Evolutionary conservation across 352 stramenopile genomes (phyloP), one percentile per base, ranked within the genome.

Genomic region (Pythium phragmiticola): DNA sequence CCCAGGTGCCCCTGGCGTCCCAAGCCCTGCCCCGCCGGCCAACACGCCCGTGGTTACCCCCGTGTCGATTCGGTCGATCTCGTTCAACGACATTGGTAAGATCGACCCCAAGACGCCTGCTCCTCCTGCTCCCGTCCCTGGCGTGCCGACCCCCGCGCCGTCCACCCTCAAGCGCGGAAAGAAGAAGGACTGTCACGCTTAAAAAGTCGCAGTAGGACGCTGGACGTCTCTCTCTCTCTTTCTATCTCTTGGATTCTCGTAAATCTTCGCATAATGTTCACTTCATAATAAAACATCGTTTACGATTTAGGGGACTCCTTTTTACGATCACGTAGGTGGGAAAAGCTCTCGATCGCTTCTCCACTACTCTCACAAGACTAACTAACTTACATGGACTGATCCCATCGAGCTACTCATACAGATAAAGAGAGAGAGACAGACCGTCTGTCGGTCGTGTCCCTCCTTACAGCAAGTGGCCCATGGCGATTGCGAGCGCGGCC

Each of bases 111-210:
- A 49, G 49, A 52, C 48, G 2, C 16, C 26, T 19, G 33, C 34
- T 5, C 8, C 46, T 30, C 54, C 52, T 8, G 52, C 26, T 30
- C 26, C 7, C 4, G 46, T 2, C 16, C 39, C 39, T 21, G 39
- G 17, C n/a, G 16, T 8, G 28, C 12, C 56, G 28, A 53, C 56
- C 7, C 46, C 56, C 2, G 43, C 33, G 36, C 8, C 51, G 30
- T 19, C 51, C 51, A 58, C 33, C 34, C 14, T 26, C 48, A 60
- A 59, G 59, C 58, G 55, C 48, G 17, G n/a, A 11, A 34, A 12
- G 16, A 66, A 59, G 59, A 59, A 60, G 49, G 50, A 66, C 49
- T 66, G 59, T 41, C 59, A 55, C 41, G 59, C 41, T 8, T 63
- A 63, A 39, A 7, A 39, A 39, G 34, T 13, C 34, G 11, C 34